Evolutionary conservation across 2,329 filamentous ascomycete species (phyloP).

Genomic region (Fusarium praegraminearum): DNA sequence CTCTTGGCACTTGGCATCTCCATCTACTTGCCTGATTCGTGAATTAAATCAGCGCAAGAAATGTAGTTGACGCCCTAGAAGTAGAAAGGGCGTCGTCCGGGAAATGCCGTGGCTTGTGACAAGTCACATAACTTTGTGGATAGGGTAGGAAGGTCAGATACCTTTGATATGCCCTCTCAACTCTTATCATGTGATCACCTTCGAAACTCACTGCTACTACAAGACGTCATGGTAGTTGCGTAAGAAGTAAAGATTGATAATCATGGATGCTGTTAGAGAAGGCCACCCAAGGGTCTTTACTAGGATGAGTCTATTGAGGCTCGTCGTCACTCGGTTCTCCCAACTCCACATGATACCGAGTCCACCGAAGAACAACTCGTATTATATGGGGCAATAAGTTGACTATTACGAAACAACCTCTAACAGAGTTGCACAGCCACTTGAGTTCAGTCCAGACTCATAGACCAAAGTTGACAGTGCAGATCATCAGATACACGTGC

Average conservation of each 20-base stretch:
- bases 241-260: not conserved
- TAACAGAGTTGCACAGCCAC: not conserved
- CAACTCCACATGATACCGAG: not conserved
- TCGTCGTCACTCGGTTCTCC: not conserved
- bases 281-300: not conserved
- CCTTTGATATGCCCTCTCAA: not conserved
- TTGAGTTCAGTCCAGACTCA: not conserved
- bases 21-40: not conserved
- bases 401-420: not conserved
- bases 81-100: rapidly evolving
- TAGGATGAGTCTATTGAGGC: not conserved
- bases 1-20: not conserved
- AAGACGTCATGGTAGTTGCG: rapidly evolving
- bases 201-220: not conserved
- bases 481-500: not conserved
- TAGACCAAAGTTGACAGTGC: not conserved
- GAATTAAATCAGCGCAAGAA: rapidly evolving
- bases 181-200: not conserved
- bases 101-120: not conserved
- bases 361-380: not conserved
- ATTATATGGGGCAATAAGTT: not conserved
- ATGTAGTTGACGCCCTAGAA: rapidly evolving
- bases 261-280: not conserved
- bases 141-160: not conserved
- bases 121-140: no score